These are phyloP conservation scores for Cenchrus purpureus DNA, from an alignment of 176 grass and related monocot species.

Conservation along the genomic window DNA sequence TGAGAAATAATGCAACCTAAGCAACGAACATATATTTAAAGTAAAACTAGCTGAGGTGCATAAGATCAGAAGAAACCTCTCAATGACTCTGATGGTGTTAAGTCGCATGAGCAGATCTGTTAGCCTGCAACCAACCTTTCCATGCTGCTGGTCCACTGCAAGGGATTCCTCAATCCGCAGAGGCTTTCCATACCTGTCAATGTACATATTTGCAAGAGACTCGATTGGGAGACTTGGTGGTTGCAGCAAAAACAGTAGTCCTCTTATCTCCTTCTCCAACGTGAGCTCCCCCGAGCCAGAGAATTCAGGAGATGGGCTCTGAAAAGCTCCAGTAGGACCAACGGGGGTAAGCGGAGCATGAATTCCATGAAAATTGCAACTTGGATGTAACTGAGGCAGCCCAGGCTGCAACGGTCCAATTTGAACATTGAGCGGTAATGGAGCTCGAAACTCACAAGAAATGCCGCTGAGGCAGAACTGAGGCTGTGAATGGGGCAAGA, in stretches of 20 bases:
- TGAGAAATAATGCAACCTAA: conserved; percentile 23
- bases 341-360: not conserved
- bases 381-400: conserved; percentile 4
- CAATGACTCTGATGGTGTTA: conserved; percentile 45
- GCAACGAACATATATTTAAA: conserved; percentile 1
- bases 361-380: conserved; percentile 5
- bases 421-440: not conserved
- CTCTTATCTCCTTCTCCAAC: conserved; percentile 69
- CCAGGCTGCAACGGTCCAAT: not conserved
- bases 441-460: not conserved
- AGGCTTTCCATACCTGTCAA: conserved; percentile 40
- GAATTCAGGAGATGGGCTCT: not conserved
- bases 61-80: conserved; percentile 52
- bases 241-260: conserved; percentile 41
- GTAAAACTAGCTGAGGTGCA: not conserved
- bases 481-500: conserved; percentile 12
- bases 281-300: not conserved
- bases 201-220: conserved; percentile 50
- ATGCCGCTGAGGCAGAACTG: not conserved
- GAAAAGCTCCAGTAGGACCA: not conserved
- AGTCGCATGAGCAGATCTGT: conserved; percentile 54
- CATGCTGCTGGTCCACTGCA: conserved; percentile 52
- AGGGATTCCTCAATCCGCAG: conserved; percentile 46
- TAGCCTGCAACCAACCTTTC: conserved; percentile 46
- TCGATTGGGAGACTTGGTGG: conserved; percentile 51